Base-by-base conservation (phyloP, 1,139 yeast genomes). In the Hemisphaericaspora lyxosophila region DNA sequence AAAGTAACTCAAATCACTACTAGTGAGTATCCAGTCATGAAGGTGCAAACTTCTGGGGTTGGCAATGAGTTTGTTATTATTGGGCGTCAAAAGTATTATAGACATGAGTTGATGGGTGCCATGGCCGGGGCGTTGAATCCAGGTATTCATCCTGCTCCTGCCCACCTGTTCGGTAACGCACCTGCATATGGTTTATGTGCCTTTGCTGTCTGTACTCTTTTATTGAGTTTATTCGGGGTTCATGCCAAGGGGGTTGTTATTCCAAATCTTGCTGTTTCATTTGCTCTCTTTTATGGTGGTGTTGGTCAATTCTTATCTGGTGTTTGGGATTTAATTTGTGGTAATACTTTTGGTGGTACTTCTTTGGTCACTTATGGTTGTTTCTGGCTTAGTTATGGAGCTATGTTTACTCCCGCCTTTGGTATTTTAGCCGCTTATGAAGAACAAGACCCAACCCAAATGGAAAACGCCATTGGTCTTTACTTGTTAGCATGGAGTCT, bases 361-460 rank as follows among this genome's bases (percentile, higher is more conserved):
- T 66, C 70, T 2, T 60, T 66, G 46, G 50, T 59, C 1, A 59
- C 66, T 1, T 67, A 59, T 43, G 71, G 70, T 2, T 59, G 62
- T 1, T 67, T 65, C 48, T 67, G 70, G 69, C 47, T 64, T 28
- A 48, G 64, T 15, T 65, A 45, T 35, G 65, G 65, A n/a, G 66
- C 67, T 9, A 53, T 63, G 34, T 45, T 51, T 36, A 44, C 64
- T 19, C 48, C 52, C n/a, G 32, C 46, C 30, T 55, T 55, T 45
- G 87, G 88, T 25, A 80, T 87, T 36, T 63, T 60, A 13, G 64
- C 67, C 3, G 80, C 88, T 0, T 79, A 73, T 48, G 60, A 60
- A 2, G 62, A 54, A 2, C 64, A 57, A 5, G 65, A 67, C 36
- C 60, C 53, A 9, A 52, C 46, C 6, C 49, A 48, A 42, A 37